phyloP scores from a whole-genome alignment of 768 basidiomycete species.

The Termitomyces heimii region DNA sequence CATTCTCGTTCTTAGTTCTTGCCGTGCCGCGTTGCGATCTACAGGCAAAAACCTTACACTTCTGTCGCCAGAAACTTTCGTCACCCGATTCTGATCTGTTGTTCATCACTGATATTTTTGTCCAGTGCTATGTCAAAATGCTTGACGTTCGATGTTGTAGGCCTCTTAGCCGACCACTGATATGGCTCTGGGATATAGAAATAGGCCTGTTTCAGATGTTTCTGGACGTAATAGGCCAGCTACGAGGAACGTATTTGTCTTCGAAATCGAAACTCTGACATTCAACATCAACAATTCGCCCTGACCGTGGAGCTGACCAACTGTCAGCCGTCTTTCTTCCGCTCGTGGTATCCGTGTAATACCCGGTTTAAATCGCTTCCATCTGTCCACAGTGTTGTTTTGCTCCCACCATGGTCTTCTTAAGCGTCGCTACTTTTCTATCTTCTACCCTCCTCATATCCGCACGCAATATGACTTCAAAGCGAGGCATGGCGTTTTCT shows the following conservation, averaged over 20 bases:
- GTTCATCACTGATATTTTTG: conserved; percentile 1
- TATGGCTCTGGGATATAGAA: not conserved
- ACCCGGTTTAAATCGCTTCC: conserved; percentile 8
- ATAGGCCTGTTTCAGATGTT: not conserved
- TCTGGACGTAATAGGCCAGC: conserved; percentile 5
- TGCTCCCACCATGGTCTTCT: conserved; percentile 21
- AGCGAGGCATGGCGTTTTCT: conserved; percentile 42
- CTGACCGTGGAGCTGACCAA: conserved; percentile 24
- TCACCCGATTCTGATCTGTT: too few species aligned
- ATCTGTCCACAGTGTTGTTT: conserved; percentile 1
- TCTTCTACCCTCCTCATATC: conserved; percentile 25
- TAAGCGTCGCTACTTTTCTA: conserved; percentile 16
- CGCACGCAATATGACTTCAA: conserved; percentile 28
- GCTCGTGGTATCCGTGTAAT: conserved; percentile 3
- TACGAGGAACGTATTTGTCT: conserved; percentile 1
- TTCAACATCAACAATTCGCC: conserved; percentile 30
- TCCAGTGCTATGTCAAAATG: not conserved
- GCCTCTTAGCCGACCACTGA: not conserved
- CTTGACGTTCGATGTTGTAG: not conserved
- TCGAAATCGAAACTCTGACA: conserved; percentile 9
- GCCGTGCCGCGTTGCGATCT: too few species aligned
- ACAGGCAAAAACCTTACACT: too few species aligned
- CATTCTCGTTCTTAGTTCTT: too few species aligned
- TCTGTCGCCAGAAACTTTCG: too few species aligned
- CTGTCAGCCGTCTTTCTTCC: conserved; percentile 25